These are phyloP conservation scores for Euphorbia corollata DNA, from an alignment of 441 rosid species.

Conservation along the genomic window DNA sequence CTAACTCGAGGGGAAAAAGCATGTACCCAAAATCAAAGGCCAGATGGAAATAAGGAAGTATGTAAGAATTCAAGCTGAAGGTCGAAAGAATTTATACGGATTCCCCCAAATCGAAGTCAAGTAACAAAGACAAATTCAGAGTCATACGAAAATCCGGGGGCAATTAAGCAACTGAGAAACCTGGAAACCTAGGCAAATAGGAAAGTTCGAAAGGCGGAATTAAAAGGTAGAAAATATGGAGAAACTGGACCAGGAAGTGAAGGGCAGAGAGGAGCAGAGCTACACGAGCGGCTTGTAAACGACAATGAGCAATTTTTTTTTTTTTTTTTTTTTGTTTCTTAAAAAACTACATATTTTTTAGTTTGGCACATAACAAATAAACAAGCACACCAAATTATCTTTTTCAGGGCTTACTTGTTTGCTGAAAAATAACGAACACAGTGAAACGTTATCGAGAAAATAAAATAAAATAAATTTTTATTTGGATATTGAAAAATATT, in stretches of 20 bases:
- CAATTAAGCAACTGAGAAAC: not conserved
- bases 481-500: too few relatives aligned
- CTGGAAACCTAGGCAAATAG: not conserved
- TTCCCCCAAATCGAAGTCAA: not conserved
- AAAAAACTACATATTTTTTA: too few relatives aligned
- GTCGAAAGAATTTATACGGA: not conserved
- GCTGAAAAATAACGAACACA: too few relatives aligned
- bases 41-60: not conserved
- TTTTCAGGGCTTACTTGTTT: too few relatives aligned
- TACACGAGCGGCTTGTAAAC: not conserved
- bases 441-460: too few relatives aligned
- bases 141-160: not conserved
- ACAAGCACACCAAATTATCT: too few relatives aligned
- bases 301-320: too few relatives aligned
- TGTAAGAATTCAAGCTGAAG: not conserved
- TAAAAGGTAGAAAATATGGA: not conserved
- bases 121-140: not conserved
- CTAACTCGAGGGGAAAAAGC: not conserved
- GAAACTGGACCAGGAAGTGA: not conserved
- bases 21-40: too few relatives aligned
- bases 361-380: too few relatives aligned
- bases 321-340: too few relatives aligned
- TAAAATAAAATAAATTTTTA: too few relatives aligned
- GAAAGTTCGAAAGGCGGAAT: not conserved
- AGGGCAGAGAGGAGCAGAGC: not conserved